Conservation (phyloP, 1,139 yeast genomes). For the Nakaseomyces uthaithaninus region DNA sequence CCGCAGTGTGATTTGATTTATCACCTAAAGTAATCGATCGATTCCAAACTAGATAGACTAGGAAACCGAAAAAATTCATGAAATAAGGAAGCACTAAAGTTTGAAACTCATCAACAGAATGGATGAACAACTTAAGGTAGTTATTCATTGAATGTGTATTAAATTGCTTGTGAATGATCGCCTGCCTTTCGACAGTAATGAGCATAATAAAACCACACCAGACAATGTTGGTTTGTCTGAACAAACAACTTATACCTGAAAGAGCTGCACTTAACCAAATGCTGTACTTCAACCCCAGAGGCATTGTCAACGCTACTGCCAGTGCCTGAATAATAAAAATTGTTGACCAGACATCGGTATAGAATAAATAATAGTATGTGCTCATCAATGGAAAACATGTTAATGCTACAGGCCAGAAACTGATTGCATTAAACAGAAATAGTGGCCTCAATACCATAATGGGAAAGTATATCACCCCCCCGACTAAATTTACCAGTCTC, state of each 20-base stretch:
- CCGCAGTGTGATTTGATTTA: slow-evolving; percentile 69
- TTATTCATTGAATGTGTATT: slow-evolving; percentile 33
- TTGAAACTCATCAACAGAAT: slow-evolving; percentile 32
- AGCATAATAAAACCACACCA: slow-evolving; percentile 69
- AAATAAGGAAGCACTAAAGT: slow-evolving; percentile 43
- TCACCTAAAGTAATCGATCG: slow-evolving; percentile 81
- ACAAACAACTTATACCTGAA: slow-evolving; percentile 53
- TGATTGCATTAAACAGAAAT: slow-evolving; percentile 34
- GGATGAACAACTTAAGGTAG: slow-evolving; percentile 34
- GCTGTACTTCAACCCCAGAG: slow-evolving; percentile 32
- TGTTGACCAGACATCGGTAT: slow-evolving; percentile 92
- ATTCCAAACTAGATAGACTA: slow-evolving; percentile 50
- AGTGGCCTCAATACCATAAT: slow-evolving; percentile 33
- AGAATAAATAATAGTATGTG: slow-evolving; percentile 68
- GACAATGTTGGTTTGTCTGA: slow-evolving; percentile 84
- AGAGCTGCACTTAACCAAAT: slow-evolving; percentile 37
- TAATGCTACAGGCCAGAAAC: slow-evolving; percentile 44
- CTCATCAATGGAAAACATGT: slow-evolving; percentile 61
- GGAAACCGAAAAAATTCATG: slow-evolving; percentile 46
- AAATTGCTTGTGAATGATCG: slow-evolving; percentile 35
- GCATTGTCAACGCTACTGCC: slow-evolving; percentile 34
- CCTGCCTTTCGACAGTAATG: slow-evolving; percentile 46
- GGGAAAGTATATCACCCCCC: slow-evolving; percentile 53
- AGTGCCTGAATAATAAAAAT: slow-evolving; percentile 50
- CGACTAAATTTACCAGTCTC: slow-evolving; percentile 54